These are phyloP conservation scores for Symbiodinium natans DNA, from an alignment of 73 alveolate genomes.

Conservation along the genomic window DNA sequence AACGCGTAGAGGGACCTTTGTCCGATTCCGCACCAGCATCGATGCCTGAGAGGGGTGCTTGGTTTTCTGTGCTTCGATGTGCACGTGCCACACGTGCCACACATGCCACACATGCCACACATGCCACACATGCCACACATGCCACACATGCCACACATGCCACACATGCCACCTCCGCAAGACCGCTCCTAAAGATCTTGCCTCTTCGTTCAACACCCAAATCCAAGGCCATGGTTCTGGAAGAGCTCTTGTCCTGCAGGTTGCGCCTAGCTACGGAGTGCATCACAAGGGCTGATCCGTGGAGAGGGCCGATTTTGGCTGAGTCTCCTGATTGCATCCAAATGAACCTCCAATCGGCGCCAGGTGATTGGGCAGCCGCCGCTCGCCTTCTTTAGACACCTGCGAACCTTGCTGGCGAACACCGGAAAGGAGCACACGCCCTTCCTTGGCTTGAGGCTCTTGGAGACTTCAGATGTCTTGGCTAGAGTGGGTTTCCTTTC, in stretches of 20 bases:
- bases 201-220: constrained; percentile 73
- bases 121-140: too few relatives aligned
- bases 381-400: not conserved
- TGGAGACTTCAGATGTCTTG: not conserved
- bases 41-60: constrained; percentile 34
- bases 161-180: too few relatives aligned
- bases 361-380: not conserved
- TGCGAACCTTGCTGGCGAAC: constrained; percentile 58
- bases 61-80: too few relatives aligned
- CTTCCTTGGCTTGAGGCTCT: not conserved
- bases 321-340: not conserved
- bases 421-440: constrained; percentile 38
- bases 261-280: constrained; percentile 26
- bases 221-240: constrained; percentile 92
- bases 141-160: too few relatives aligned
- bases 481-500: not conserved
- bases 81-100: too few relatives aligned
- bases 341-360: not conserved
- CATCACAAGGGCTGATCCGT: not conserved
- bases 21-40: constrained; percentile 83
- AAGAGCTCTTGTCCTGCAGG: not conserved
- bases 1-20: constrained; percentile 61
- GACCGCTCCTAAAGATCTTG: too few relatives aligned
- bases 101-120: too few relatives aligned
- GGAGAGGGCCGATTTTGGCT: not conserved